These are phyloP conservation scores for Ceriops zippeliana DNA, from an alignment of 345 rosid genomes.

Conservation along the genomic window DNA sequence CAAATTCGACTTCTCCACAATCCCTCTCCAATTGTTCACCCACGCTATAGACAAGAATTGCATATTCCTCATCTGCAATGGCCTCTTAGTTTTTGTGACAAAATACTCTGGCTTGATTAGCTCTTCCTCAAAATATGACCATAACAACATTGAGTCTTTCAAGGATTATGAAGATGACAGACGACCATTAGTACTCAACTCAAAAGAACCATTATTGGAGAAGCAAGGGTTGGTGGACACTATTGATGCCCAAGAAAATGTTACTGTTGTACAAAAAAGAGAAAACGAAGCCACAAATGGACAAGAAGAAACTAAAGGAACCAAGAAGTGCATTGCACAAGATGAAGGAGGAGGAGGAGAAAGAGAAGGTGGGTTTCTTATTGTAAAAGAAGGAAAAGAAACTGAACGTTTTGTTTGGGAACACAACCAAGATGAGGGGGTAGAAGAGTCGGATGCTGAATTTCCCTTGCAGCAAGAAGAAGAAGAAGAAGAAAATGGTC, in stretches of 20 bases:
- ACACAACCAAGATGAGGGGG: conserved; percentile 3
- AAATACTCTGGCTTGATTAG: conserved; percentile 49
- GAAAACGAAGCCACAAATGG: background rate
- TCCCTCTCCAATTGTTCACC: conserved; percentile 40
- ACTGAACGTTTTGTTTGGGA: background rate
- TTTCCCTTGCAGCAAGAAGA: conserved; percentile 2
- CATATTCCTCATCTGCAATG: conserved; percentile 77
- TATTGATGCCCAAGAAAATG: conserved; percentile 8
- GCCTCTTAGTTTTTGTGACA: conserved; percentile 65
- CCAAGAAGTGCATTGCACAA: background rate
- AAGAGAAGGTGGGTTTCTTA: background rate
- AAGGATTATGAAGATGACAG: conserved; percentile 21
- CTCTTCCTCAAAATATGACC: conserved; percentile 20
- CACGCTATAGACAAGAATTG: conserved; percentile 63
- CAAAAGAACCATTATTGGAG: conserved; percentile 21
- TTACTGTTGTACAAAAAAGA: background rate
- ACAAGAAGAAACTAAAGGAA: background rate
- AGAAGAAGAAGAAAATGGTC: conserved; percentile 23
- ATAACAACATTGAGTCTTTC: conserved; percentile 11
- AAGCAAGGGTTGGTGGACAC: conserved; percentile 19
- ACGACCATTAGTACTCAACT: background rate
- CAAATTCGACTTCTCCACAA: conserved; percentile 34
- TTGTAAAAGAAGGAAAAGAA: background rate
- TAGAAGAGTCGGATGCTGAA: conserved; percentile 24
- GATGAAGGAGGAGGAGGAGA: background rate